These are phyloP conservation scores for Calonectria fujianensis DNA, from an alignment of 2,329 filamentous ascomycete species.

Conservation along the genomic window DNA sequence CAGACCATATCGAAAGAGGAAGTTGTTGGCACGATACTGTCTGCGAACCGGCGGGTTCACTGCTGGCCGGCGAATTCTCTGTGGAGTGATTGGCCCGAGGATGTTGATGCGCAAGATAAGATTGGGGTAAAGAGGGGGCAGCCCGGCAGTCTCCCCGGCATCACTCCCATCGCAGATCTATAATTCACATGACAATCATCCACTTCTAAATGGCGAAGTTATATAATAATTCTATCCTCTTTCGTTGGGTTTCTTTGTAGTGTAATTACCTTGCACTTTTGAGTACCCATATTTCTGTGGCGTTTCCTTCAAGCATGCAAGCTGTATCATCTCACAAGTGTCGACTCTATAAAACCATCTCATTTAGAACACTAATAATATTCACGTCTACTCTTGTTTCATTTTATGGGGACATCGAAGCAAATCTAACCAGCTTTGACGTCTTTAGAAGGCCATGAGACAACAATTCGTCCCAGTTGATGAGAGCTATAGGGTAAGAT, in stretches of 20 bases:
- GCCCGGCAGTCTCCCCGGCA: not conserved
- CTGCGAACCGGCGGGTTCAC: not conserved
- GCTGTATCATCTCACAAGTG: accelerated
- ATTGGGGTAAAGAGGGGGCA: not conserved
- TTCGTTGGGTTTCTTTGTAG: not conserved
- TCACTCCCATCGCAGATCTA: not conserved
- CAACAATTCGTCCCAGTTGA: not conserved
- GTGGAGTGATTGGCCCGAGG: not conserved
- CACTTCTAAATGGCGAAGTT: not conserved
- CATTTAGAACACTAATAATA: not conserved
- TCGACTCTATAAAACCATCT: no score
- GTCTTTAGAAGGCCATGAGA: not conserved
- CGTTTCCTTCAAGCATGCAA: no score
- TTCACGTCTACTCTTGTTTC: not conserved
- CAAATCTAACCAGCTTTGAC: not conserved
- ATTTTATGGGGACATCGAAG: not conserved
- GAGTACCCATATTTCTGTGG: no score
- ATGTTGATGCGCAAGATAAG: not conserved
- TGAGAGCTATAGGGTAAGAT: not conserved
- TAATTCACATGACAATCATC: not conserved
- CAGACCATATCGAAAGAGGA: not conserved
- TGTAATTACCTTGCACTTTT: no score
- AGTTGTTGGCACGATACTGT: not conserved
- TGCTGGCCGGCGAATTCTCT: not conserved
- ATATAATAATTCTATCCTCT: not conserved